Base-by-base conservation (phyloP, 345 rosid genomes). In the Noccaea bulbosa region DNA sequence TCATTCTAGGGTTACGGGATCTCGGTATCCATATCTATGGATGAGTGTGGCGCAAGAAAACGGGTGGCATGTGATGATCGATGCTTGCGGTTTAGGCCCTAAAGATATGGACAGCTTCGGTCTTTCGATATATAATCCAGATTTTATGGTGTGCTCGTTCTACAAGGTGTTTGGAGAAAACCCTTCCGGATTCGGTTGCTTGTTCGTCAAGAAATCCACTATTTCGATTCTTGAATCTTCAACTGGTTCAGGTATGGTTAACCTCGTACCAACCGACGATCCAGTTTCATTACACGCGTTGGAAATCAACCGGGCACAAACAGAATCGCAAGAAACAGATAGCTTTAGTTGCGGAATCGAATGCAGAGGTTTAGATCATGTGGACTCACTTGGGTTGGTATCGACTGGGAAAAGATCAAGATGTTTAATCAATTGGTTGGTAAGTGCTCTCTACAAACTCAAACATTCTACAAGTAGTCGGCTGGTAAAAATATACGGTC, bases 81-180 rank as follows among this genome's bases (percentile, higher is more conserved):
- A 93, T 78, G 96, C 98, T 20, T 90, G 98, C 53, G 93, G 91
- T 11, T 71, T 93, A 69, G 96, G 96, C 12, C 96, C 98, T 9
- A 91, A 93, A 63, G 97, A 93, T 82, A 93, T 91, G 98, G 87
- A 87, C 67, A 87, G 96, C 81, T 89, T 93, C 6, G 98, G 91
- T 52, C 92, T 91, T 20, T 89, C 96, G n/a, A 83, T 93, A 33
- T 74, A 84, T 68, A 89, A 83, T 2, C 97, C 98, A 0, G 97
- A 93, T 57, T 91, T 93, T 81, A 84, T 93, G 66, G 79, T 91
- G 41, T 89, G 91, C 54, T 91, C 97, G 1, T 89, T 93, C 81
- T 93, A 89, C 86, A 91, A 93, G 66, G 87, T 91, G 44, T 93
- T 91, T 49, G 97, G 97, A 37, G 96, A 89, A 70, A 93, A 90